Percentiles rank a stretch among this genome's conserved stretches.
phyloP scores from a whole-genome alignment of 371 early-diverging fungal species.

The Lichtheimia ramosa region DNA sequence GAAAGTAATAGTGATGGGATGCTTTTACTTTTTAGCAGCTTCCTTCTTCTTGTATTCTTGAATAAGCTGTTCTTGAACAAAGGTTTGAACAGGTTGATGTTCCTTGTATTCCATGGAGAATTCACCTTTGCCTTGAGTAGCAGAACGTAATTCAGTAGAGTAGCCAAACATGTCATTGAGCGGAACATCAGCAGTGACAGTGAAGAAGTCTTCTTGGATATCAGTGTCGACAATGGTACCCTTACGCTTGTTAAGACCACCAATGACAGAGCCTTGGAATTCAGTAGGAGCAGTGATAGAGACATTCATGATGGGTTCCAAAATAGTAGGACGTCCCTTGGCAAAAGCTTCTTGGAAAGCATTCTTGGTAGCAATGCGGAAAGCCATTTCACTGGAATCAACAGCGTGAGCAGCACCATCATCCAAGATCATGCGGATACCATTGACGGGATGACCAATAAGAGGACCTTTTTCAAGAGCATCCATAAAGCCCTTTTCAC shows the following conservation, averaged over 20 bases:
- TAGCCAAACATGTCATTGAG: slow-evolving; percentile 98
- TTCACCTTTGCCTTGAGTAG: slow-evolving; percentile 98
- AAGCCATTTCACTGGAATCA: slow-evolving; percentile 96
- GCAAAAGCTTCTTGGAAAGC: slow-evolving; percentile 91
- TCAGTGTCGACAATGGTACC: slow-evolving; percentile 94
- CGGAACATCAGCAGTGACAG: slow-evolving; percentile 83
- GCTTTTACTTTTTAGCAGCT: slow-evolving; percentile 13
- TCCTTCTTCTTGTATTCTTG: slow-evolving; percentile 65
- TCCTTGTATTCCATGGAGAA: slow-evolving; percentile 97
- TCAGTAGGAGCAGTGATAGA: slow-evolving; percentile 88
- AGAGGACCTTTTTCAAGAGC: slow-evolving; percentile 90
- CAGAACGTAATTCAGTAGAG: slow-evolving; percentile 91
- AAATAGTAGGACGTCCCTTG: slow-evolving; percentile 78
- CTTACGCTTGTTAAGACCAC: slow-evolving; percentile 94
- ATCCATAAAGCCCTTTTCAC: slow-evolving; percentile 95
- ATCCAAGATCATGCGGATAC: slow-evolving; percentile 87
- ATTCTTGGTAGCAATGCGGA: slow-evolving; percentile 85
- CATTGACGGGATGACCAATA: slow-evolving; percentile 90
- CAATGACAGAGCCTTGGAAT: slow-evolving; percentile 93
- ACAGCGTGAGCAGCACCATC: slow-evolving; percentile 95
- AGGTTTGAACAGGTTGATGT: slow-evolving; percentile 80
- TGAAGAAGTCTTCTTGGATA: slow-evolving; percentile 91
- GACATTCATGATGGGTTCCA: slow-evolving; percentile 98
- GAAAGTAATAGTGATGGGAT: neutral
- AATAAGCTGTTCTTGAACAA: slow-evolving; percentile 85